Conservation (phyloP, 306 rosid genomes). For the Rubus parviflorus region DNA sequence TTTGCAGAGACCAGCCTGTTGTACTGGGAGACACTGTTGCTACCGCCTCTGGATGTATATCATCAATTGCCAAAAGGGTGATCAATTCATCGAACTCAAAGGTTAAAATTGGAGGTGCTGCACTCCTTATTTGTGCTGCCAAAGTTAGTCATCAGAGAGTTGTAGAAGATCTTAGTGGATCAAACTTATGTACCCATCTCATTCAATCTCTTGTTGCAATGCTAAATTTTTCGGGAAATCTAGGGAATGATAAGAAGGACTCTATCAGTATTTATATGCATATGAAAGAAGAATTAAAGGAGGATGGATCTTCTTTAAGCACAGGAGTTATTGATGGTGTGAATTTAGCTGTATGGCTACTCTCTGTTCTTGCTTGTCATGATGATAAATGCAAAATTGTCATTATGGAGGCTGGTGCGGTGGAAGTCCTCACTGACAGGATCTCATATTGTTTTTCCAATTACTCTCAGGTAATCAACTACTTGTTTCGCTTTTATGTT, state of each 20-base stretch:
- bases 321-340: constrained; percentile 62
- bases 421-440: constrained; percentile 80
- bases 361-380: constrained; percentile 81
- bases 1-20: constrained; percentile 78
- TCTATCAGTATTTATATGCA: constrained; percentile 67
- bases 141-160: constrained; percentile 72
- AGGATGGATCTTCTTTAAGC: constrained; percentile 47
- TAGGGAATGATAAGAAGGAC: constrained; percentile 44
- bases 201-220: constrained; percentile 80
- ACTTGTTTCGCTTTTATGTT: constrained; percentile 18
- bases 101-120: constrained; percentile 88
- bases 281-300: constrained; percentile 46
- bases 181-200: constrained; percentile 58
- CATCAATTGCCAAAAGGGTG: constrained; percentile 75
- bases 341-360: constrained; percentile 85
- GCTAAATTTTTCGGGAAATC: constrained; percentile 47
- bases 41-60: constrained; percentile 67
- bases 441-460: constrained; percentile 68
- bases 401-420: constrained; percentile 95
- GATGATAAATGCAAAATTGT: constrained; percentile 64
- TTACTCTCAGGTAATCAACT: constrained; percentile 76
- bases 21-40: constrained; percentile 70
- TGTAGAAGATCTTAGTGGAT: constrained; percentile 66
- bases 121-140: constrained; percentile 85
- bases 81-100: constrained; percentile 62